These are phyloP conservation scores for Wickerhamiella domercqiae DNA, from an alignment of 805 yeast genomes.

Conservation along the genomic window DNA sequence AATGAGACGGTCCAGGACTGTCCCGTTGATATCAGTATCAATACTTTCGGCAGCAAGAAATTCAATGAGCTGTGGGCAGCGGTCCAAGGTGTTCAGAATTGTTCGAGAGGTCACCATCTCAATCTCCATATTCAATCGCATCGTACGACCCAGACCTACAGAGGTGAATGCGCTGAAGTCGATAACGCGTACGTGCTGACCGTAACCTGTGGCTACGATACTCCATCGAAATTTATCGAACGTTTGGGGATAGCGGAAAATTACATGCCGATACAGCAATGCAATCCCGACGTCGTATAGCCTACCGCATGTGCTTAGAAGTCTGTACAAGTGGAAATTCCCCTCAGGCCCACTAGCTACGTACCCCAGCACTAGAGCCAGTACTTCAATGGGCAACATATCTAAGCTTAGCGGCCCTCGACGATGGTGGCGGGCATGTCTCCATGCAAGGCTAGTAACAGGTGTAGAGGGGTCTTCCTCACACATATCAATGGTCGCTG, in stretches of 20 bases:
- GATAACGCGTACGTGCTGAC: slow-evolving; percentile 46
- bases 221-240: slow-evolving; percentile 56
- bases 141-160: slow-evolving; percentile 78
- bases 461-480: slow-evolving; percentile 4
- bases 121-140: slow-evolving; percentile 77
- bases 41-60: slow-evolving; percentile 75
- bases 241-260: slow-evolving; percentile 64
- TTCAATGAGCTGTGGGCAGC: slow-evolving; percentile 54
- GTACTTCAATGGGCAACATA: slow-evolving; percentile 18
- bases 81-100: slow-evolving; percentile 41
- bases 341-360: slow-evolving; percentile 13
- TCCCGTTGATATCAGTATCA: slow-evolving; percentile 58
- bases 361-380: slow-evolving; percentile 17
- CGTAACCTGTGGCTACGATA: slow-evolving; percentile 33
- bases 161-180: slow-evolving; percentile 84
- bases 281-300: slow-evolving; percentile 25
- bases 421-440: slow-evolving; percentile 1
- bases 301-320: slow-evolving; percentile 18
- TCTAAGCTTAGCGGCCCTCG: slow-evolving; percentile 2
- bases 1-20: slow-evolving; percentile 42
- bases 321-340: slow-evolving; percentile 1
- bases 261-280: slow-evolving; percentile 25
- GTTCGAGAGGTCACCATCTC: slow-evolving; percentile 76
- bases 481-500: slow-evolving; percentile 10
- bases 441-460: slow-evolving; percentile 1